Base-by-base conservation (phyloP, 306 rosid genomes). In the Prunus campanulata region DNA sequence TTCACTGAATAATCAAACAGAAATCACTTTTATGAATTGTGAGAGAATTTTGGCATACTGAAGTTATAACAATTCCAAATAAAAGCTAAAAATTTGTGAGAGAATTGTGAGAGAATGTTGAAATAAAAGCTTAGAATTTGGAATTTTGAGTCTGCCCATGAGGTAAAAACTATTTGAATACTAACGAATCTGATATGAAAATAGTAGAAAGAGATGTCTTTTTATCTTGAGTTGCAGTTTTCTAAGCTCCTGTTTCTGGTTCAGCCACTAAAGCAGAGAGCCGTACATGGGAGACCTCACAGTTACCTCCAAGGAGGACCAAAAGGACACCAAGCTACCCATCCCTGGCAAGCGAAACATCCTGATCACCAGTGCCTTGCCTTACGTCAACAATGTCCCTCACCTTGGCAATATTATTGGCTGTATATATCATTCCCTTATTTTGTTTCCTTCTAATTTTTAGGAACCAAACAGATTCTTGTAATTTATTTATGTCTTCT, bases 361-460 rank as follows among this genome's bases (percentile, higher is more conserved):
- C 76, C 95, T 94, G 86, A 90, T 95, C 82, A 92, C 97, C 69
- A 95, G 98, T 51, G 98, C 98, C 35, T 76, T 92, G 77, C 98
- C 98, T 8, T 92, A 95, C 77, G 97, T 92, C 89, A 92, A 95
- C 76, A 90, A 92, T 85, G 96, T 90, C 2, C 98, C 96, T 79
- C 97, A 88, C 72, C 98, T 92, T 25, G 96, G 97, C 64, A 95
- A 95, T 77, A 90, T 95, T 80, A 95, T 92, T 48, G 97, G 97
- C 60, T 82, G 97, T 91, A 14, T 39, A 52, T n/a, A 74, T 49
- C 39, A 60, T 5, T 44, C 50, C 60, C 1, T 6, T 50, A 6
- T 10, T 42, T 25, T 47, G 12, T 49, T 59, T 59, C 62, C 5
- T 42, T 57, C 20, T 57, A 77, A 44, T 7, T 50, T 63, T 35